Conservation (phyloP, 2,329 filamentous ascomycete genomes). For the Curvularia spicifera region DNA sequence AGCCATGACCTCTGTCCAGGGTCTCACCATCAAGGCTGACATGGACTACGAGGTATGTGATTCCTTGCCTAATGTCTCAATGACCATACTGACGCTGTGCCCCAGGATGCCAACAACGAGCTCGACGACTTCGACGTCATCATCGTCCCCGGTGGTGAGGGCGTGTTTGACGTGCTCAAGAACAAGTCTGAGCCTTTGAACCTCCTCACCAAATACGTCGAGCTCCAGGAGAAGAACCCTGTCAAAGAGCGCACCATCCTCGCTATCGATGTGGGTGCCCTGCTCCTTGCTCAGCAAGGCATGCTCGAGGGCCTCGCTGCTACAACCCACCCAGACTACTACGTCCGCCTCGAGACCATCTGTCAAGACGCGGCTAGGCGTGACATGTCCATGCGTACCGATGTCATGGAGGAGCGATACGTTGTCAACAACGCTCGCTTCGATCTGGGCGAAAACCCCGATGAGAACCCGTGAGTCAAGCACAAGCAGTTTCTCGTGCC, state of each 20-base stretch:
- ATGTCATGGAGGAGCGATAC: slow-evolving; percentile 83
- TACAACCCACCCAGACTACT: slow-evolving; percentile 81
- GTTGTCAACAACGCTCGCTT: slow-evolving; percentile 92
- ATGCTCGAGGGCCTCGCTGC: slow-evolving; percentile 79
- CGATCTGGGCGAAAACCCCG: slow-evolving; percentile 76
- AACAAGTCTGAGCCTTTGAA: slow-evolving; percentile 65
- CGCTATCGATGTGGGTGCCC: slow-evolving; percentile 78
- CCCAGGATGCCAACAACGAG: slow-evolving; percentile 69
- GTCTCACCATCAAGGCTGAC: slow-evolving; percentile 74
- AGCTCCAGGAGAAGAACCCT: slow-evolving; percentile 80
- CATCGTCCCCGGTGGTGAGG: slow-evolving; percentile 75
- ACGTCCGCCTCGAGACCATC: slow-evolving; percentile 81
- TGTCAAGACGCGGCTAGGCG: slow-evolving; percentile 75
- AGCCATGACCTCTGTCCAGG: slow-evolving; percentile 63
- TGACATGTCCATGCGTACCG: slow-evolving; percentile 76
- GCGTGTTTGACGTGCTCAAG: slow-evolving; percentile 67
- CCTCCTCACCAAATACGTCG: slow-evolving; percentile 77
- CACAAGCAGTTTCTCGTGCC: neutral
- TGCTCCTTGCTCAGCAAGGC: slow-evolving; percentile 77
- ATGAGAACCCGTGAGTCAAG: slow-evolving; percentile 65
- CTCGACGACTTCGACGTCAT: slow-evolving; percentile 81
- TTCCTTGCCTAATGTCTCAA: neutral
- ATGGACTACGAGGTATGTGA: slow-evolving; percentile 67
- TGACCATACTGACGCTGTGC: slow-evolving; percentile 1
- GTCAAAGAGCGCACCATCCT: slow-evolving; percentile 80